A percentile compares a stretch with the other conserved stretches of the same genome.
phyloP scores from a whole-genome alignment of 768 basidiomycete species.

The Leccinum variicolor region DNA sequence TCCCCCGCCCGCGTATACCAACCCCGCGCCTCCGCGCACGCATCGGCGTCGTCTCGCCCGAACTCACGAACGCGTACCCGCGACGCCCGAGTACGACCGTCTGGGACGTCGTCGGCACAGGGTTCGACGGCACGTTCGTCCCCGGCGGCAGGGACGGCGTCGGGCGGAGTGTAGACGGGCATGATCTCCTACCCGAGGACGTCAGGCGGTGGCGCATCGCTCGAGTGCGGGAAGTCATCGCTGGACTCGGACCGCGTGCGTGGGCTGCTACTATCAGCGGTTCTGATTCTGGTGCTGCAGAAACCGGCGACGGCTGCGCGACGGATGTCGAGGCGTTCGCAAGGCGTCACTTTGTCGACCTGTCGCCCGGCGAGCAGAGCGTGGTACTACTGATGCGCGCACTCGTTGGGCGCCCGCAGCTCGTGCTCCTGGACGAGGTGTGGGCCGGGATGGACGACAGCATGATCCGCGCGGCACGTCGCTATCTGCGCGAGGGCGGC shows the following conservation, averaged over 20 bases:
- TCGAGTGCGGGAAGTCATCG: conserved; percentile 56
- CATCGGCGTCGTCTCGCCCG: conserved; percentile 84
- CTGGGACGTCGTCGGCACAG: conserved; percentile 80
- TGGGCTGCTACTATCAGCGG: conserved; percentile 35
- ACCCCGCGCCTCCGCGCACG: conserved; percentile 62
- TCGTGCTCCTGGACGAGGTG: conserved; percentile 88
- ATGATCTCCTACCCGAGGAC: conserved; percentile 26
- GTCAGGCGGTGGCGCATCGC: conserved; percentile 38
- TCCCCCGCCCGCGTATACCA: conserved; percentile 60
- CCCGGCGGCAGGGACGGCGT: conserved; percentile 43
- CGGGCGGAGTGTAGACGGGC: conserved; percentile 40
- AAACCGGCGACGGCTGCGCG: neutral
- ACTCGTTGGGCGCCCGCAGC: conserved; percentile 65
- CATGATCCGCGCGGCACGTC: conserved; percentile 64
- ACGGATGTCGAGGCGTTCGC: conserved; percentile 41
- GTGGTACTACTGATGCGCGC: conserved; percentile 84
- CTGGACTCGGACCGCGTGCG: conserved; percentile 55
- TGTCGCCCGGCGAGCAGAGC: conserved; percentile 74
- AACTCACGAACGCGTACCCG: conserved; percentile 90
- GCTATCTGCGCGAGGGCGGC: conserved; percentile 56
- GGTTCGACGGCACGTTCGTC: conserved; percentile 85
- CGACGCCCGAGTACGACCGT: conserved; percentile 63
- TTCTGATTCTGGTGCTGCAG: neutral
- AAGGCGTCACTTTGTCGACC: conserved; percentile 51
- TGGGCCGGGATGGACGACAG: conserved; percentile 89